Evolutionary conservation across 2,329 filamentous ascomycete genomes (phyloP), one percentile per base, ranked within the genome.

Genomic region (Basipetospora chlamydospora): DNA sequence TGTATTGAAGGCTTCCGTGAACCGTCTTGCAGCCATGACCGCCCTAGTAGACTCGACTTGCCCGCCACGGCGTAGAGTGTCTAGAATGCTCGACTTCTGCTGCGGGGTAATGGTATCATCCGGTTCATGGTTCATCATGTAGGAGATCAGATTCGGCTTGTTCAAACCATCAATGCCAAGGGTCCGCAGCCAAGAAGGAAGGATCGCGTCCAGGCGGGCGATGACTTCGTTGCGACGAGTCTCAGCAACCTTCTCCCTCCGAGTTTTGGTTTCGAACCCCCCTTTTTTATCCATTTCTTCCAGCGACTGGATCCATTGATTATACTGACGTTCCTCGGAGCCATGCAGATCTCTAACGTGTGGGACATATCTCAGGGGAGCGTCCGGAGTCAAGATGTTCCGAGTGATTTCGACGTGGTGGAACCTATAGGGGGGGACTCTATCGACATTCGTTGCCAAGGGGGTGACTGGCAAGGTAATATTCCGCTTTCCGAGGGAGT

Each of bases 341-440:
- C 64, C 64, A 32, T 69, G 64, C 20, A 75, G 54, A 42, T 76
- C 71, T 37, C 67, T 62, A 35, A 75, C 52, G 49, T 74, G 69
- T 11, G 71, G 71, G 11, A 74, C 67, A 47, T 73, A 75, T 22
- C 66, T 72, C 37, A 74, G 57, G 58, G 70, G 69, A 1, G 70
- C 73, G 46, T 73, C 72, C 3, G 70, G 68, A 0, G 70, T 70
- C 21, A 74, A 57, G 25, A 75, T 64, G 39, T 74, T 75, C 47
- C 68, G 72, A 47, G 58, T 61, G 35, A 75, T 71, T 46, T 73
- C 66, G 26, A 74, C 66, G 40, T 74, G 68, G 44, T 75, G 71
- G 43, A 73, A 74, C 21, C 65, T 58, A 46, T 75, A 76, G 18
- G 56, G 55, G n/a, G 71, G 71, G 7, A 73, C 70, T n/a, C 62